Base-by-base conservation (phyloP, 306 rosid species). In the Trifolium pratense region DNA sequence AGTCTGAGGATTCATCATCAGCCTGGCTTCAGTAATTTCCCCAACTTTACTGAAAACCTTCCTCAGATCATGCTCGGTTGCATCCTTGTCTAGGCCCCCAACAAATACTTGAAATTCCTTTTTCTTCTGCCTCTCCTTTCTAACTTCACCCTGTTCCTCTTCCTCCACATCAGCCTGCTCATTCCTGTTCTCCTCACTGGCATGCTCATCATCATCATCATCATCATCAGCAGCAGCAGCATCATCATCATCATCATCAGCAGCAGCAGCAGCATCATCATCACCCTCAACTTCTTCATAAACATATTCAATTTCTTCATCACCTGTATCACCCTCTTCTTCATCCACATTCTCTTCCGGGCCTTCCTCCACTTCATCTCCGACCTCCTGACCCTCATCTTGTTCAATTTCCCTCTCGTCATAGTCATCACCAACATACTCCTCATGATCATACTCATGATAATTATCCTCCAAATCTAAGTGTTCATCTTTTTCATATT, bases 31-130 rank as follows among this genome's bases (percentile, higher is more conserved):
- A 71, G 86, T 82, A 69, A 95, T 88, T 73, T 80, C 89, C 77
- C 99, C 99, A 69, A 91, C 91, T 80, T 71, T 76, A 63, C 85
- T 16, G 29, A 95, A 95, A 73, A 79, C 88, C 86, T 88, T 86
- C 88, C 79, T 91, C 76, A 91, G 79, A 79, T 95, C 96, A 84
- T 83, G 84, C 78, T 91, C 97, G 7, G 89, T 90, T 15, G 92
- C 96, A 79, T 87, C 91, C 83, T 90, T 91, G 83, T 91, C 96
- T 20, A 95, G 81, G 53, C 99, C 99, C 55, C 97, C 99, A 70
- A 95, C 97, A 86, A 95, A 95, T 56, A 95, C 86, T 88, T 95
- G 97, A 64, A 91, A 90, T 74, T 94, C 97, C 83, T 88, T 91
- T 25, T 86, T 89, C 75, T 89, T 95, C 10, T 82, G 84, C 83